Base-by-base conservation (phyloP, 179 eudicot species). In the Heliamphora pulchella region DNA sequence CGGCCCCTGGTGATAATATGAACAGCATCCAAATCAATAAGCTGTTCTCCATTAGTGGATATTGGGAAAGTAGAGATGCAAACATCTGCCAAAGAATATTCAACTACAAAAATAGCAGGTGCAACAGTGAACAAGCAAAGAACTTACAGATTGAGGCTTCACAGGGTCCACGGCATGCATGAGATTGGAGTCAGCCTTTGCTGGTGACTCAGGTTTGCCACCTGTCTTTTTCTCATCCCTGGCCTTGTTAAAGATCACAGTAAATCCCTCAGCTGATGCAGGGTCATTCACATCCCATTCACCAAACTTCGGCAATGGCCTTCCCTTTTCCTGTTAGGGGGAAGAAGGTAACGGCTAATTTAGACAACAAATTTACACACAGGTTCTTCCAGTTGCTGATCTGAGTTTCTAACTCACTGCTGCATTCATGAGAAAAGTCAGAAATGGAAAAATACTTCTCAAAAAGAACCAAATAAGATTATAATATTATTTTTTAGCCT, bases 281-380 rank as follows among this genome's bases (percentile, higher is more conserved):
- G 97, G 97, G 77, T 93, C 97, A 86, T 94, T 94, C 46, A 93
- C 98, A 75, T 93, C 98, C 98, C 98, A 93, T 79, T 93, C 98
- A 71, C 98, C 98, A 84, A 93, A 93, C 90, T 93, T 93, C 69
- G 98, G 98, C 90, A 93, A 82, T 47, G 98, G 97, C 84, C 85
- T 85, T 83, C 98, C 98, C 84, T 92, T 90, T 71, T 91, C 98
- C 94, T 92, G 89, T 31, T 86, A 22, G 46, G 61, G 69, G 77
- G 48, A 61, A 73, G 50, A 78, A 78, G 54, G 71, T 75, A 41
- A 81, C 44, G 50, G 48, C 58, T 53, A 15, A 71, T 31, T 18
- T 43, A 59, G 41, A 65, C 62, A 57, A 54, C 67, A 8, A 2
- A 66, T 0, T 76, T 8, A 14, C n/a, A 15, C 39, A 3, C 8